Percentiles rank a stretch among this genome's conserved stretches.
Conservation (phyloP, 1,284 basidiomycete genomes). For the Gomphus sp. region DNA sequence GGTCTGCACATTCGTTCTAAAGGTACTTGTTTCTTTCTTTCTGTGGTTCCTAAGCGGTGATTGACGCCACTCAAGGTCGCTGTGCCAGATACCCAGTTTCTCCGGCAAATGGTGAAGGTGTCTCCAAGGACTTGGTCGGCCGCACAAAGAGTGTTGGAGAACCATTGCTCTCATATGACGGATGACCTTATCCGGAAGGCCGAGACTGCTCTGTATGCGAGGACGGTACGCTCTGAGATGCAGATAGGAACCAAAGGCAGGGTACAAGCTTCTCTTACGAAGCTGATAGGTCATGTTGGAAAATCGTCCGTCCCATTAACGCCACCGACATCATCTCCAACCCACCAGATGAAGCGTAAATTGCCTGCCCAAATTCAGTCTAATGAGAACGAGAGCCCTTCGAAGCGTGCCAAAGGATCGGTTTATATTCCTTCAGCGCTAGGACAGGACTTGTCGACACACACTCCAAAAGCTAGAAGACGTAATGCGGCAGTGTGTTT, state of each 20-base stretch:
- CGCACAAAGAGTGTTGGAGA: neutral
- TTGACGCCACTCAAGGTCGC: neutral
- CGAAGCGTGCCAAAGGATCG: slow-evolving; percentile 2
- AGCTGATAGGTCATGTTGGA: neutral
- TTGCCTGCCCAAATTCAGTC: neutral
- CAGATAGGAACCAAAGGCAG: neutral
- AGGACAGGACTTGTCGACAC: neutral
- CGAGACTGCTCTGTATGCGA: neutral
- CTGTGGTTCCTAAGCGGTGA: neutral
- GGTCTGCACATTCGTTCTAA: slow-evolving; percentile 1
- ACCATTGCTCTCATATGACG: neutral
- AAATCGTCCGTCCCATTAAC: neutral
- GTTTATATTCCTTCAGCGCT: neutral
- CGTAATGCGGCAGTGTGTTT: neutral
- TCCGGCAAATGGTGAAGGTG: neutral
- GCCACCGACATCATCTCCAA: neutral
- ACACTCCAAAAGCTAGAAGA: neutral
- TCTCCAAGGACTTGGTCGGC: slow-evolving; percentile 2
- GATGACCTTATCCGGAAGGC: neutral
- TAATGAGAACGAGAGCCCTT: neutral
- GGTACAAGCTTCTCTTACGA: neutral
- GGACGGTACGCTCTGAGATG: neutral
- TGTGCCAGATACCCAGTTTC: neutral
- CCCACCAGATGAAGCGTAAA: slow-evolving; percentile 1
- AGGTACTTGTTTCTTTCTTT: neutral